These are phyloP conservation scores for Leishmania guyanensis DNA, from an alignment of 208 protist species.

Conservation along the genomic window DNA sequence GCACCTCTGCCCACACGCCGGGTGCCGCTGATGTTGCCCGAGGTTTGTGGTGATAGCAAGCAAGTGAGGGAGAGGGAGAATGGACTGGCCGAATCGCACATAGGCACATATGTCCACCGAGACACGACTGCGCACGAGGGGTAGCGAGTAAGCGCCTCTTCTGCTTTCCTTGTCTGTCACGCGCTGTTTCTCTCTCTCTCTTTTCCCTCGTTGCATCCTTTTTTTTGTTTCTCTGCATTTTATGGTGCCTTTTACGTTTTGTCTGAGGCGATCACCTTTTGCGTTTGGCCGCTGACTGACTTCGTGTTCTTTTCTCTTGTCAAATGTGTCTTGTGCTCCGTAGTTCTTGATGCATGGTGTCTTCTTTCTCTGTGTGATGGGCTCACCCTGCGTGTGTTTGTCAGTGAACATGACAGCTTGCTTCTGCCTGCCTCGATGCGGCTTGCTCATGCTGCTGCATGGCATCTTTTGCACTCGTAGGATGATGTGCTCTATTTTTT, in stretches of 20 bases:
- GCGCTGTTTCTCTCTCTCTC: neutral
- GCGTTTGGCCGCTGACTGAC: neutral
- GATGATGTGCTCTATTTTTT: neutral
- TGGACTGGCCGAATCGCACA: neutral
- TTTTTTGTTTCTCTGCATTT: neutral
- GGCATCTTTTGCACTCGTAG: neutral
- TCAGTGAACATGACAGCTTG: neutral
- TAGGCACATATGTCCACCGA: neutral
- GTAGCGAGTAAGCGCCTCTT: neutral
- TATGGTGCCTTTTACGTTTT: neutral
- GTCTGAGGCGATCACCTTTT: neutral
- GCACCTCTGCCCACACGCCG: neutral
- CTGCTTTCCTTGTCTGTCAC: neutral
- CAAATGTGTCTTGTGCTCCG: neutral
- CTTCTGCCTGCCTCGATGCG: neutral
- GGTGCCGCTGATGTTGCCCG: neutral
- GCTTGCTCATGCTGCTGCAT: neutral
- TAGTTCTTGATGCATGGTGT: neutral
- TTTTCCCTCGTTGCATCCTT: constrained; percentile 8
- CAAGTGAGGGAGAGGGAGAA: too few species aligned
- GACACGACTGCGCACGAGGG: neutral
- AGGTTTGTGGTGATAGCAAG: neutral
- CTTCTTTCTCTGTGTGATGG: neutral
- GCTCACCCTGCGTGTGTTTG: neutral
- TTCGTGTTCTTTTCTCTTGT: neutral